These are phyloP conservation scores for Ogataea paradorogensis DNA, from an alignment of 805 yeast species.

Conservation along the genomic window DNA sequence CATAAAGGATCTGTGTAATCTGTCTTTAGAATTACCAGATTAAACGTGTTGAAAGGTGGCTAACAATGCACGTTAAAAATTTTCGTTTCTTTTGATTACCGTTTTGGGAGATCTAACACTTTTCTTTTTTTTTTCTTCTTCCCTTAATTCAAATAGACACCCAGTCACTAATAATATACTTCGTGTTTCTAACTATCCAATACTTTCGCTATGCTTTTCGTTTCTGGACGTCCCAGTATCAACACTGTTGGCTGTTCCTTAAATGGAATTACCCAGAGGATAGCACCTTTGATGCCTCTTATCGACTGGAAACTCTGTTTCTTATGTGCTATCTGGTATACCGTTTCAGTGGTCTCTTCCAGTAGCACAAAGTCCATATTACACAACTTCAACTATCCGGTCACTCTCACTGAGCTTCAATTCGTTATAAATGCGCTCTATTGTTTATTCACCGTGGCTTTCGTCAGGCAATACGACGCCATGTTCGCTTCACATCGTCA, in stretches of 20 bases:
- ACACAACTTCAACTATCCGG: conserved; percentile 68
- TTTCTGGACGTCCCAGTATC: conserved; percentile 13
- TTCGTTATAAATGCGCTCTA: conserved; percentile 67
- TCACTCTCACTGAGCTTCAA: conserved; percentile 87
- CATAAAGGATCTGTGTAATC: background rate
- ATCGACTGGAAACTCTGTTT: conserved; percentile 31
- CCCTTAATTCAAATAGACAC: background rate
- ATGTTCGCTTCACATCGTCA: conserved; percentile 31
- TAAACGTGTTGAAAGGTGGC: background rate
- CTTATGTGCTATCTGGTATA: conserved; percentile 77
- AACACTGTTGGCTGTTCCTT: conserved; percentile 8
- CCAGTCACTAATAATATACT: conserved; percentile 1
- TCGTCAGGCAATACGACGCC: conserved; percentile 32
- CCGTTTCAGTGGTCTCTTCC: conserved; percentile 73
- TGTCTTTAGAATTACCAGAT: background rate
- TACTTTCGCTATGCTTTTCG: conserved; percentile 16
- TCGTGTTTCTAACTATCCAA: conserved; percentile 1
- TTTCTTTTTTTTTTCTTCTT: conserved; percentile 1
- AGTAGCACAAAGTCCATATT: conserved; percentile 79
- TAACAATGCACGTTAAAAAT: background rate
- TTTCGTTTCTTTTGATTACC: conserved; percentile 2
- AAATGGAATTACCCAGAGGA: conserved; percentile 9
- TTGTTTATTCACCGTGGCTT: conserved; percentile 41
- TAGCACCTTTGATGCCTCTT: conserved; percentile 17
- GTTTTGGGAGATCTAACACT: background rate